Base-by-base conservation (phyloP, 2,329 filamentous ascomycete species). In the Exophiala phaeomuriformis region DNA sequence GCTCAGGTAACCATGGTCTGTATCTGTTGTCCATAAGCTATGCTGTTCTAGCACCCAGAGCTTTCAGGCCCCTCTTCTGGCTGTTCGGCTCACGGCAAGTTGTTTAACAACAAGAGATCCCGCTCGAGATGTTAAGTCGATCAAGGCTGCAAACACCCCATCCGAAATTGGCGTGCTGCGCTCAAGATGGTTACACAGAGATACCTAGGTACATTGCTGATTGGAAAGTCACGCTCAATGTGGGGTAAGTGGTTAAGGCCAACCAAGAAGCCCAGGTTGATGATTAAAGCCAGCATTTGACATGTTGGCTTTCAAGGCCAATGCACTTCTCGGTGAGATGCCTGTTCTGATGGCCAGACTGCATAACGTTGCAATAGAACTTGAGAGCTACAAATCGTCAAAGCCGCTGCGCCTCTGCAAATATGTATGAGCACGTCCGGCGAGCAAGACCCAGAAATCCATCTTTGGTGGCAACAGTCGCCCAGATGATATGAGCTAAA, bases 401-500 rank as follows among this genome's bases (percentile, higher is more conserved):
- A 51, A 30, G 67, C 75, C 8, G 73, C 74, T 4, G 74, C 73
- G 36, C 85, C 85, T 1, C 82, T 85, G 29, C 83, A 79, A 64
- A 89, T 85, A 69, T 89, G 85, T 12, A 89, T 85, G 36, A 85
- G 85, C 19, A 19, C 6, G 84, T 85, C 37, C 84, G 85, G 43
- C 85, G 86, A 37, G 86, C 85, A 63, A 88, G 89, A 68, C 89
- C 85, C 60, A 87, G 79, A 19, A 82, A 80, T 43, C 83, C 83
- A 88, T 77, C 28, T 79, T 77, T 69, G 76, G 83, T 33, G 86
- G 76, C 85, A 89, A 42, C 85, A 85, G 57, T 81, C 83, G 68
- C 88, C 86, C 85, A 89, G 37, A 86, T 87, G 79, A 85, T 88
- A 70, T 85, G 86, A 44, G 85, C 85, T 55, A 89, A 78, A 19